Base-by-base conservation (phyloP, 2,329 filamentous ascomycete species). In the Xylaria sp. region DNA sequence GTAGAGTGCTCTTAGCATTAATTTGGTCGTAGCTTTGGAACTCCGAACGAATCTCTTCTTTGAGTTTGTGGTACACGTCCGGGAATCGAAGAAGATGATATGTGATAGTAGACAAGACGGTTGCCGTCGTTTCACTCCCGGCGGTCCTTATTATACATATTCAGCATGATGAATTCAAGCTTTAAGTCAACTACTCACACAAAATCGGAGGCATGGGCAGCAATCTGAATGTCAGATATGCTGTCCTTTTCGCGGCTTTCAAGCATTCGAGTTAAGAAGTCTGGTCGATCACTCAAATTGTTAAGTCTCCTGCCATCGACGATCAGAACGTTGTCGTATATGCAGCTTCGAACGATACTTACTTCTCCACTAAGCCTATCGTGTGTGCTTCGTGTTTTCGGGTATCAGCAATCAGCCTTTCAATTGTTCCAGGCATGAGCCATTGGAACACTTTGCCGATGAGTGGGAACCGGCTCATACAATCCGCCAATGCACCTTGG, bases 141-240 rank as follows among this genome's bases (percentile, higher is more conserved):
- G 31, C 31, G 13, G 31, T n/a, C n/a, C n/a, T n/a, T 35, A 35
- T 13, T 35, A 13, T 35, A 13, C 7, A 7, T 7, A 35, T 7
- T 35, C 13, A 35, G 31, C 13, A 13, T 7, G 7, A 35, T 35
- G 31, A 7, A 35, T 35, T 7, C 7, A 35, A 7, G 7, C 31
- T 13, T 35, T 35, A 7, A 35, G 31, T 13, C 31, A 35, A 7
- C 15, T 23, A 43, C 38, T 43, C 17, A 43, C 38, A 53, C 35
- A 21, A 53, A 53, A 9, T 53, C 49, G 10, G 49, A 53, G 2
- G 49, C 49, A 31, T 53, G 49, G 23, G 49, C 49, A 11, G 49
- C 49, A 21, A 53, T 17, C 25, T 53, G 49, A 7, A 53, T 13
- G 23, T 17, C 35, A 6, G 25, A 13, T 11, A 27, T 41, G n/a